Conservation (phyloP, 106 monocot genomes). For the Narthecium ossifragum region DNA sequence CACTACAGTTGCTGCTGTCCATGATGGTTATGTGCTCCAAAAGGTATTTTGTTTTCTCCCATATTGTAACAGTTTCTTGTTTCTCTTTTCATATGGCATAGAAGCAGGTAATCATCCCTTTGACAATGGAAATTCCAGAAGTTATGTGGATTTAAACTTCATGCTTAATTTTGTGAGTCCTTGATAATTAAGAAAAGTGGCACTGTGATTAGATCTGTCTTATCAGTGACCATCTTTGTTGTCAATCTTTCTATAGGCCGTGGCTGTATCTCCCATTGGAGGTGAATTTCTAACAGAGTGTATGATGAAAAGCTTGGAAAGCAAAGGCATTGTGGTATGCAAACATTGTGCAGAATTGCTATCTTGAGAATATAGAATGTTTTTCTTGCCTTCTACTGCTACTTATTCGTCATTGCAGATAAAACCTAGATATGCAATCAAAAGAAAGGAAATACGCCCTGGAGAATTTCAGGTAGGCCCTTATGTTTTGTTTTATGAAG, state of each 20-base stretch:
- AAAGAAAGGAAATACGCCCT: conserved; percentile 74
- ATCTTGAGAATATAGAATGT: too few relatives aligned
- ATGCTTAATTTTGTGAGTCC: too few relatives aligned
- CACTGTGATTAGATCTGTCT: too few relatives aligned
- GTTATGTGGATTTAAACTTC: too few relatives aligned
- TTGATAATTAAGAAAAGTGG: too few relatives aligned
- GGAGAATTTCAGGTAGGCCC: conserved; percentile 95
- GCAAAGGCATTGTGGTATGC: conserved; percentile 78
- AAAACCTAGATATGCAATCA: conserved; percentile 90
- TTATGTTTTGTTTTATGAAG: too few relatives aligned
- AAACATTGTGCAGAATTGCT: not conserved
- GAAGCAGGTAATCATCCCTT: too few relatives aligned
- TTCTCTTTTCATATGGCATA: too few relatives aligned
- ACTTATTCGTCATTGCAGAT: conserved; percentile 36
- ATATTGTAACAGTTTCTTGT: too few relatives aligned
- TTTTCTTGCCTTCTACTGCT: not conserved
- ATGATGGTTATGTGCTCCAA: conserved; percentile 97
- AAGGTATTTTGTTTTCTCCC: conserved; percentile 62
- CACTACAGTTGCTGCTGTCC: conserved; percentile 88
- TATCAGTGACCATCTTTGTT: not conserved
- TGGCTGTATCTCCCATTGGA: conserved; percentile 79
- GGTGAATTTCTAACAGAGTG: conserved; percentile 94
- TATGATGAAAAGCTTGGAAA: conserved; percentile 96
- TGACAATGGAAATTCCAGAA: too few relatives aligned
- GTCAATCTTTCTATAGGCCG: conserved; percentile 41